Evolutionary conservation across 106 monocot species (phyloP).

Genomic region (Iris macrosiphon): DNA sequence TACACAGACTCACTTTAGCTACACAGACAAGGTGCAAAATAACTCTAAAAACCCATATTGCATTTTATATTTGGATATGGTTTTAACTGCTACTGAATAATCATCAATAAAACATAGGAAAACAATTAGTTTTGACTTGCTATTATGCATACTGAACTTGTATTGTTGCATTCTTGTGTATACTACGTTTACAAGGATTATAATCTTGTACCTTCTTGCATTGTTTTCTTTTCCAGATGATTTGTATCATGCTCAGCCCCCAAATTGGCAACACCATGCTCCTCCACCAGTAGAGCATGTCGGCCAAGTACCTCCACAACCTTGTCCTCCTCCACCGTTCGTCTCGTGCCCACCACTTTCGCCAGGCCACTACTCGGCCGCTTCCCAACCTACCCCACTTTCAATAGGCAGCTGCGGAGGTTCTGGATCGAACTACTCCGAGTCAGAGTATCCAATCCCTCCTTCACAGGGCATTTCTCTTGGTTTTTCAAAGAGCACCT

Average conservation of each 20-base stretch:
- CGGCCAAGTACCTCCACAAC: slow-evolving; percentile 19
- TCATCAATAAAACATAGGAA: neutral
- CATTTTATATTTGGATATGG: neutral
- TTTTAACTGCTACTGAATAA: neutral
- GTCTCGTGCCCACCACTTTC: slow-evolving; percentile 10
- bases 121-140: neutral
- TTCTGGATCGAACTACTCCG: slow-evolving; percentile 36
- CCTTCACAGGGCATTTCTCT: slow-evolving; percentile 17
- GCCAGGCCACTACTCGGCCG: neutral
- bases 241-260: slow-evolving; percentile 13
- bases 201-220: neutral
- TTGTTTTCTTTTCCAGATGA: neutral
- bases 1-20: too few relatives aligned
- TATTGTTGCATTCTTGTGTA: neutral
- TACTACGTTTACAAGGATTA: too few relatives aligned
- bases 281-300: slow-evolving; percentile 27
- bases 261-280: slow-evolving; percentile 26
- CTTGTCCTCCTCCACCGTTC: slow-evolving; percentile 22
- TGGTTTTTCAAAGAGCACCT: slow-evolving; percentile 29
- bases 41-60: too few relatives aligned
- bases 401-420: slow-evolving; percentile 21
- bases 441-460: slow-evolving; percentile 10
- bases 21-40: too few relatives aligned
- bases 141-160: neutral
- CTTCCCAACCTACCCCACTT: slow-evolving; percentile 17